Conservation (phyloP, 352 stramenopile species). For the Globisporangium alternatum region DNA sequence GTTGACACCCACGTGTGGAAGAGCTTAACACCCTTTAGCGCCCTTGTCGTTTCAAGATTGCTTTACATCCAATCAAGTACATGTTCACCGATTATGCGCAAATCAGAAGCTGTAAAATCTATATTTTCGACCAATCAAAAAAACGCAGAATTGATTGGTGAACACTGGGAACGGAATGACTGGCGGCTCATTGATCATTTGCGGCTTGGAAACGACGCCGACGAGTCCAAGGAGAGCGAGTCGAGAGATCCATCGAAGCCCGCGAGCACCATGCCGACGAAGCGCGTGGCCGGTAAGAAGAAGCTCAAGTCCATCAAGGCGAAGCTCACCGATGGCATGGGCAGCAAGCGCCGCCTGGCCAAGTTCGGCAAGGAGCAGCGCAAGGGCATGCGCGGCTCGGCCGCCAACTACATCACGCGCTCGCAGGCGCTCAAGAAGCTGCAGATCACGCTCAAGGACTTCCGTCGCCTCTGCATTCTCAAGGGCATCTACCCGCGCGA, state of each 20-base stretch:
- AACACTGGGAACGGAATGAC: slow-evolving; percentile 21
- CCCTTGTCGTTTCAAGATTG: slow-evolving; percentile 27
- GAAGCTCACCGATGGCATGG: slow-evolving; percentile 83
- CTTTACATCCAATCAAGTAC: slow-evolving; percentile 20
- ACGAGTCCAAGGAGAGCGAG: background rate
- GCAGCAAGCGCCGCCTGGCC: slow-evolving; percentile 73
- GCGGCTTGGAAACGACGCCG: slow-evolving; percentile 14
- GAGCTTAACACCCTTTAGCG: slow-evolving; percentile 8
- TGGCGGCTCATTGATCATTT: slow-evolving; percentile 20
- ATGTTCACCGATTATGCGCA: background rate
- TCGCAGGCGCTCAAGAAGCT: slow-evolving; percentile 93
- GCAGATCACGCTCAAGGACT: slow-evolving; percentile 98
- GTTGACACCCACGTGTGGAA: background rate
- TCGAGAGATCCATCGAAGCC: background rate
- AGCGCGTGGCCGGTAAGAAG: slow-evolving; percentile 88
- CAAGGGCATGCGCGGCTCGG: slow-evolving; percentile 76
- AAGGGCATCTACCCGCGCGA: slow-evolving; percentile 99
- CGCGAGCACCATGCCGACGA: slow-evolving; percentile 65
- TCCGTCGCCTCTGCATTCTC: slow-evolving; percentile 98
- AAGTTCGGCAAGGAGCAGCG: slow-evolving; percentile 86
- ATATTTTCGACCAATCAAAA: slow-evolving; percentile 26
- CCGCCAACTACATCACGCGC: slow-evolving; percentile 96
- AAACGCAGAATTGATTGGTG: slow-evolving; percentile 29
- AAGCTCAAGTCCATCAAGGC: slow-evolving; percentile 90
- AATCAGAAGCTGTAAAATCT: background rate